Evolutionary conservation across 2,329 filamentous ascomycete species (phyloP).

Genomic region (Cladosporium sphaerospermum): DNA sequence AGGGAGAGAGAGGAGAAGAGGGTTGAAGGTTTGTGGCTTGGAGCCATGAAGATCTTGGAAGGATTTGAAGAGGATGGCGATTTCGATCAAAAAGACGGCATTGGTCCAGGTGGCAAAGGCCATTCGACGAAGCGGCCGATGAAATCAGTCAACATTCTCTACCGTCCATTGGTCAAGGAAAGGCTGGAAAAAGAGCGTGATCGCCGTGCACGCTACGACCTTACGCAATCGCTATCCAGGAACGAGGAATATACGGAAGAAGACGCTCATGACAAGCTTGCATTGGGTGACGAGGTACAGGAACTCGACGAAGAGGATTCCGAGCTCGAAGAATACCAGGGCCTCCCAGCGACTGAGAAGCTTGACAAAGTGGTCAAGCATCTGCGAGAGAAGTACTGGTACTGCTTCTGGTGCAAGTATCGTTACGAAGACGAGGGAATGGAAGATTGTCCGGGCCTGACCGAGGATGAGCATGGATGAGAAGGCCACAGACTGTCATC

Average conservation of each 20-base stretch:
- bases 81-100: slow-evolving; percentile 14
- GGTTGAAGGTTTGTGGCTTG: slow-evolving; percentile 63
- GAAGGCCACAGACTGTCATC: no score
- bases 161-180: slow-evolving; percentile 65
- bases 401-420: slow-evolving; percentile 97
- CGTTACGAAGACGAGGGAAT: slow-evolving; percentile 65
- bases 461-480: slow-evolving; percentile 75
- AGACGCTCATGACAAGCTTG: slow-evolving; percentile 64
- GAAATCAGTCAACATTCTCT: slow-evolving; percentile 66
- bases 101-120: slow-evolving; percentile 3
- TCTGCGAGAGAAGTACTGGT: slow-evolving; percentile 64
- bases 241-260: slow-evolving; percentile 49
- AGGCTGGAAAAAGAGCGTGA: slow-evolving; percentile 66
- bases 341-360: slow-evolving; percentile 59
- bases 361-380: slow-evolving; percentile 61
- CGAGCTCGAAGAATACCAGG: slow-evolving; percentile 75
- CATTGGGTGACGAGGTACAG: slow-evolving; percentile 57
- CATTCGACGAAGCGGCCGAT: slow-evolving; percentile 14
- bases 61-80: slow-evolving; percentile 51
- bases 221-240: slow-evolving; percentile 56
- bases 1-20: slow-evolving; percentile 63
- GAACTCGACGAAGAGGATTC: slow-evolving; percentile 72
- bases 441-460: slow-evolving; percentile 83
- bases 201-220: slow-evolving; percentile 55
- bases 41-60: slow-evolving; percentile 78